Evolutionary conservation across 352 stramenopile genomes (phyloP).

Genomic region (Elongisporangium prolatum): DNA sequence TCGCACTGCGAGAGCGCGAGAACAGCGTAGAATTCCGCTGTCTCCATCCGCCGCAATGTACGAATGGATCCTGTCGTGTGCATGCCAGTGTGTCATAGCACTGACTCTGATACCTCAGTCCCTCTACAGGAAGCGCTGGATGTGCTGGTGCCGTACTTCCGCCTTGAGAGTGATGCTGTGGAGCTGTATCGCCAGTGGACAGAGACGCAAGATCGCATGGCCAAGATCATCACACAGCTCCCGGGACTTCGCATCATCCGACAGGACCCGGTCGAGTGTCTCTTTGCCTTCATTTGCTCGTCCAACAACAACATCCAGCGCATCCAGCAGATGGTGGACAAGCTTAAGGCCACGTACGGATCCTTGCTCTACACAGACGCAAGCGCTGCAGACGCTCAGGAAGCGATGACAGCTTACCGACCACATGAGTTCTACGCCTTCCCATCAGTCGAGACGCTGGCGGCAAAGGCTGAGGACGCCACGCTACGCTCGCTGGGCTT

Average conservation of each 20-base stretch:
- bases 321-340: slow-evolving; percentile 93
- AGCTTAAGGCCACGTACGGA: slow-evolving; percentile 88
- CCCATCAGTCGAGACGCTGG: slow-evolving; percentile 80
- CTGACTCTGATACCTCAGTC: slow-evolving; percentile 15
- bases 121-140: slow-evolving; percentile 34
- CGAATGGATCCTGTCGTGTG: neutral
- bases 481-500: slow-evolving; percentile 85
- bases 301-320: slow-evolving; percentile 98
- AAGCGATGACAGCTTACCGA: neutral
- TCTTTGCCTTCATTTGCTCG: slow-evolving; percentile 97
- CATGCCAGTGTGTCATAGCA: neutral
- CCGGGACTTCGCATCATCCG: slow-evolving; percentile 88
- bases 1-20: slow-evolving; percentile 42
- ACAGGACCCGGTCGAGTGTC: slow-evolving; percentile 95
- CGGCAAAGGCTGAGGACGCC: slow-evolving; percentile 59
- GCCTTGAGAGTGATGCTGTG: slow-evolving; percentile 40
- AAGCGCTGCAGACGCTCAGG: slow-evolving; percentile 8
- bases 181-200: slow-evolving; percentile 86
- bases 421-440: slow-evolving; percentile 81
- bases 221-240: slow-evolving; percentile 68
- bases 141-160: slow-evolving; percentile 86
- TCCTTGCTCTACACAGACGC: slow-evolving; percentile 38
- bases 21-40: slow-evolving; percentile 43
- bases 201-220: slow-evolving; percentile 42
- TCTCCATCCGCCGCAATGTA: slow-evolving; percentile 58